These are phyloP conservation scores for Tephrocybe sp. DNA, from an alignment of 768 basidiomycete species.

Conservation along the genomic window DNA sequence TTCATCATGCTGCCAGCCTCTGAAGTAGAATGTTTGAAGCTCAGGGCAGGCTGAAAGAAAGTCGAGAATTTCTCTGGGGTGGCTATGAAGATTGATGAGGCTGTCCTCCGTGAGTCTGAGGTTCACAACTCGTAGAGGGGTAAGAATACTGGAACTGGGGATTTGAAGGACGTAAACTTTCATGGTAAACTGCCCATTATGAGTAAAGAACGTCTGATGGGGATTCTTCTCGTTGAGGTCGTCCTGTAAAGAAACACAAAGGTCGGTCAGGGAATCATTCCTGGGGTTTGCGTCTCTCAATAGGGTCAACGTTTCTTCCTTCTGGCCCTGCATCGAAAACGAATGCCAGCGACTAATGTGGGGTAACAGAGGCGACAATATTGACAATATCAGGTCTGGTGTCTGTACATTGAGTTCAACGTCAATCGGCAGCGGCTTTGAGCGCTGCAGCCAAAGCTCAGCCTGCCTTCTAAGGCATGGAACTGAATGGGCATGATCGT, in stretches of 20 bases:
- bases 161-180: constrained; percentile 48
- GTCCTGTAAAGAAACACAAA: constrained; percentile 36
- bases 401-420: constrained; percentile 48
- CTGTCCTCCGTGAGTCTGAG: constrained; percentile 55
- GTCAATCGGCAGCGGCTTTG: constrained; percentile 51
- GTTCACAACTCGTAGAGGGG: constrained; percentile 52
- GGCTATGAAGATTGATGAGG: constrained; percentile 33
- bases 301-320: constrained; percentile 31
- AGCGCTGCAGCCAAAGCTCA: constrained; percentile 50
- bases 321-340: constrained; percentile 42
- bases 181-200: constrained; percentile 34
- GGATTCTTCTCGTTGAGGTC: constrained; percentile 28
- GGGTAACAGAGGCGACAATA: constrained; percentile 61
- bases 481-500: constrained; percentile 36
- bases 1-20: constrained; percentile 51
- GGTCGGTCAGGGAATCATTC: constrained; percentile 29
- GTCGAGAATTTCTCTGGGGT: constrained; percentile 49
- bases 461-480: constrained; percentile 45
- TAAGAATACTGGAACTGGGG: constrained; percentile 41
- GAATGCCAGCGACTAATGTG: constrained; percentile 57
- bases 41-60: constrained; percentile 62
- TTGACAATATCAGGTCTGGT: constrained; percentile 53
- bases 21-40: constrained; percentile 56
- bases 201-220: constrained; percentile 30
- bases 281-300: constrained; percentile 22